These are phyloP conservation scores for Ophiocordyceps camponoti-leonardi DNA, from an alignment of 2,329 filamentous ascomycete species.

Conservation along the genomic window DNA sequence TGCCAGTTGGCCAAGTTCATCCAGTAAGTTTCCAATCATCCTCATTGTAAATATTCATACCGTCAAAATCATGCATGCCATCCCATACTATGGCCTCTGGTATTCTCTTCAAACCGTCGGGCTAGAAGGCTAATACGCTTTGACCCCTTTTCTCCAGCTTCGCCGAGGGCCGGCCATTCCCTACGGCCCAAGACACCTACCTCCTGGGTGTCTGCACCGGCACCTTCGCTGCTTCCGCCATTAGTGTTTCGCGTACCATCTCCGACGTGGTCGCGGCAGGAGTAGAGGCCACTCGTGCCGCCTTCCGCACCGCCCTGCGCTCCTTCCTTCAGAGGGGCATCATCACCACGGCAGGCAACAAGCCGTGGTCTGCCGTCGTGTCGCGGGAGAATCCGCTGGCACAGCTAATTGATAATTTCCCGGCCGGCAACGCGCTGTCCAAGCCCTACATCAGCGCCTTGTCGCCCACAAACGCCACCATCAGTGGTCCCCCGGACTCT, in stretches of 20 bases:
- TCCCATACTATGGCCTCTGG: no score
- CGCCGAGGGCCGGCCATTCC: constrained; percentile 6
- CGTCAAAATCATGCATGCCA: no score
- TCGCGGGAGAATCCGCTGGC: constrained; percentile 2
- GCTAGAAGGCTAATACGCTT: background rate
- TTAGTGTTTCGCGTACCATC: constrained; percentile 8
- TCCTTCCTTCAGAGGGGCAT: constrained; percentile 4
- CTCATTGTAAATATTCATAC: no score
- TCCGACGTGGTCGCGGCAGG: constrained; percentile 7
- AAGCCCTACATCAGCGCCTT: constrained; percentile 10
- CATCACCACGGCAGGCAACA: constrained; percentile 1
- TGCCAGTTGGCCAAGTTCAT: constrained; percentile 10
- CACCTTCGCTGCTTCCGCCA: constrained; percentile 10
- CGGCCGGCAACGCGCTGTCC: background rate
- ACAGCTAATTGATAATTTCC: constrained; percentile 1
- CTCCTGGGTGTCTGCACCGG: constrained; percentile 10
- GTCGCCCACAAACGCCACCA: constrained; percentile 6
- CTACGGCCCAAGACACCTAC: constrained; percentile 5
- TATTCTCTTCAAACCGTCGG: background rate
- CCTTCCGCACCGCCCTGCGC: constrained; percentile 7
- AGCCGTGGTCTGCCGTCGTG: constrained; percentile 6
- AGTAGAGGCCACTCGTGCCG: constrained; percentile 5
- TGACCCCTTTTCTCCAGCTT: constrained; percentile 1
- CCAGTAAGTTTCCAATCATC: constrained; percentile 4
- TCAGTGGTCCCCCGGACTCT: constrained; percentile 9